These are phyloP conservation scores for Eucalyptus lansdowneana DNA, from an alignment of 345 rosid genomes.

Conservation along the genomic window DNA sequence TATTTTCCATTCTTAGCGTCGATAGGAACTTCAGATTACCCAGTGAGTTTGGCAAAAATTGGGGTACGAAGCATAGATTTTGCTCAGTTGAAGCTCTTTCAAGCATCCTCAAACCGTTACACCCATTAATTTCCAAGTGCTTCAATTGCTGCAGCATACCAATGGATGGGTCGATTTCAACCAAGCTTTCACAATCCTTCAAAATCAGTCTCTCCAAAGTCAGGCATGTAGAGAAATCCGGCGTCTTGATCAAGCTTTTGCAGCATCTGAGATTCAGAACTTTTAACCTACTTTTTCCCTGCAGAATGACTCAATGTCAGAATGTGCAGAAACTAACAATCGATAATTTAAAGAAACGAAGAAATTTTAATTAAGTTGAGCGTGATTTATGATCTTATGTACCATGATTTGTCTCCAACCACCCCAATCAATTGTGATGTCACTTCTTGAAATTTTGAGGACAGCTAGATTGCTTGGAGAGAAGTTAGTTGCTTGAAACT, in stretches of 20 bases:
- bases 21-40: background rate
- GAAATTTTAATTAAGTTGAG: background rate
- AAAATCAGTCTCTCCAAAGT: background rate
- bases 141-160: background rate
- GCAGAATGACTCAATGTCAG: background rate
- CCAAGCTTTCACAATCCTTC: background rate
- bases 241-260: background rate
- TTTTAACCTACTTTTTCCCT: background rate
- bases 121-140: background rate
- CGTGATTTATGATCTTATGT: background rate
- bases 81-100: background rate
- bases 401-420: background rate
- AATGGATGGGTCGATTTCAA: background rate
- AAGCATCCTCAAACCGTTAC: background rate
- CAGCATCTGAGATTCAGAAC: background rate
- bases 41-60: background rate
- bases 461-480: background rate
- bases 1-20: background rate
- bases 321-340: background rate
- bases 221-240: background rate
- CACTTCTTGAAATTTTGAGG: background rate
- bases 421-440: background rate
- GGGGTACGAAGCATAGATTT: background rate
- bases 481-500: background rate
- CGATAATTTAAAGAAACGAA: background rate